Base-by-base conservation (phyloP, 2,329 filamentous ascomycete species). In the Plenodomus biglobosus region DNA sequence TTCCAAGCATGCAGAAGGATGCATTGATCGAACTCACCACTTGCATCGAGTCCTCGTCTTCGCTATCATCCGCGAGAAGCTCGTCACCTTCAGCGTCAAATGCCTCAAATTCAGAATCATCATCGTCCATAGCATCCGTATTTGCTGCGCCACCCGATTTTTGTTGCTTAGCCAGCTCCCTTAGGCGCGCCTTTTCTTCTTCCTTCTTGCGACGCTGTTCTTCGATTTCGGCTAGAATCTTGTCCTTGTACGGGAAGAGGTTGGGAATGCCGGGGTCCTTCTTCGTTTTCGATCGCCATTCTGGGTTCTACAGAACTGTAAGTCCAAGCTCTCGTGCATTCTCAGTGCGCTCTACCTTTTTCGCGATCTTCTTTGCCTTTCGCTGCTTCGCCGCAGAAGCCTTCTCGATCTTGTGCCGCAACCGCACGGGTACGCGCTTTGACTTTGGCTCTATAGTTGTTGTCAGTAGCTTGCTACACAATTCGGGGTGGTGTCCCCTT, bases 261-360 rank as follows among this genome's bases (percentile, higher is more conserved):
- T 97, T 99, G 35, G 94, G 94, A 54, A 99, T 96, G 40, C 94
- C 94, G 19, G 92, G 94, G 66, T 99, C 94, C 78, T 97, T 99
- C 83, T 96, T 97, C 61, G 96, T 72, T 73, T 91, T 89, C 50
- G 90, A 92, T 62, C 88, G 85, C 91, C 94, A 97, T 89, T 96
- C 85, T 27, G 94, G 92, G 73, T 96, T 96, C 84, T 84, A 54
- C 3, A 36, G 3, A 2, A n/a, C 2, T 17, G 50, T 73, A n/a
- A 72, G 59, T 20, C 34, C 41, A 13, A 22, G 19, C 19, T 30
- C 11, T 1, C 19, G 11, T 6, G 30, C 15, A 11, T 39, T 20
- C 38, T 16, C 24, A 32, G 18, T 0, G 18, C 16, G 19, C 20
- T 58, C 16, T 66, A 82, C 81, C 72, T 95, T 91, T 79, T 96